Base-by-base conservation (phyloP, 73 alveolate genomes). In the Paramecium caudatum region DNA sequence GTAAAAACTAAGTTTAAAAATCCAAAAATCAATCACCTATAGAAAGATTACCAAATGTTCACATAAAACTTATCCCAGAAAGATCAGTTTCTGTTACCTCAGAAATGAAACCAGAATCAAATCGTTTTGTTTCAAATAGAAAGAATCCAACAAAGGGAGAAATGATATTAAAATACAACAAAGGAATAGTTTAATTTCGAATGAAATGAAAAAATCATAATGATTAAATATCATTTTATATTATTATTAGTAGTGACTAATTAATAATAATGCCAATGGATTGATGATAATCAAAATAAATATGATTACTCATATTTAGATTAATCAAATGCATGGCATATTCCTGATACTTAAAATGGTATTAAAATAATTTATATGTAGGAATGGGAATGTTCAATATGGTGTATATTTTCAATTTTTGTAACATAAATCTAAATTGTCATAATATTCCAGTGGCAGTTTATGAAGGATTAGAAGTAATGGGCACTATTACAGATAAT, bases 341-440 rank as follows among this genome's bases (percentile, higher is more conserved):
- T 74, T 1, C 39, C 19, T 12, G 88, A 74, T 39, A 23, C 62
- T 17, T 47, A 74, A 74, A 74, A 74, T 74, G 88, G 88, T 74
- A 65, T 65, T 13, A 19, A 65, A 2, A 4, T 30, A 41, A 12
- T 30, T 3, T 15, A 13, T 13, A 30, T n/a, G 9, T 65, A 65
- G 83, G 83, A 1, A 74, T 74, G 88, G 88, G 88, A 19, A 74
- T 74, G 88, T 74, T 74, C 32, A 74, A 74, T 74, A 74, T 74
- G 88, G 65, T 74, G 36, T 74, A 74, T 68, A 43, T 74, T 1
- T 74, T 74, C 46, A 74, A 74, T 74, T 74, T 74, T 23, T 74
- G 88, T 45, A 74, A 74, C 16, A 74, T 74, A 3, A 23, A 74
- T 8, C 21, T 74, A 8, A 37, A 34, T 41, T 74, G 88, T 74